Evolutionary conservation across 768 basidiomycete genomes (phyloP), one percentile per base, ranked within the genome.

Genomic region (Lentinula edodes): DNA sequence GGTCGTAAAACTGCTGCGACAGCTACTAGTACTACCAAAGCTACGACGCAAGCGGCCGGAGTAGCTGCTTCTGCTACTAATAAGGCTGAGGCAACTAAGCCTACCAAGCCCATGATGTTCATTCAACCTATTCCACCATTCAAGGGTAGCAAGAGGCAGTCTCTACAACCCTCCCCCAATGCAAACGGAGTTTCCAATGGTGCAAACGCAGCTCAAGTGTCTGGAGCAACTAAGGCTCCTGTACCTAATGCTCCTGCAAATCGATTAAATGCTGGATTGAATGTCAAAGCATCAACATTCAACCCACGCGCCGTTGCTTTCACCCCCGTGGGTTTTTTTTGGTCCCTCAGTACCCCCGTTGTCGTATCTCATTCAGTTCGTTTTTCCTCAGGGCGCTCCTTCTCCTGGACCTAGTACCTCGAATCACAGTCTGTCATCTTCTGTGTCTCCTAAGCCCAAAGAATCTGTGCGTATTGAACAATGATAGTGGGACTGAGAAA

Each of bases 101-200:
- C 80, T 16, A 63, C 75, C 18, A 85, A 85, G 63, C 71, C 77
- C 1, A 66, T 73, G 6, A 95, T 96, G 93, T 77, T 83, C 68
- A 95, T 98, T 62, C 91, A 92, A 67, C 67, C 87, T 36, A 98
- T 98, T 65, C 96, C 95, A 10, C 89, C 96, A 9, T 98, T 94
- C 82, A 89, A 86, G 69, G 89, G 93, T 60, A 73, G 64, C 53
- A 85, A 85, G 51, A 52, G 50, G 28, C 48, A 59, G 65, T 18
- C 71, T 48, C 73, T 72, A 43, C 65, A 72, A 66, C 65, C 71
- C 23, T 61, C 50, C 13, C 8, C 59, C 6, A 52, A 28, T 51
- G 39, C 41, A 43, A 52, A 41, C 13, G 46, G 58, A 7, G n/a
- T n/a, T 1, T 2, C 36, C 15, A 52, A 38, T 65, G 28, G 58